These are phyloP conservation scores for Diaporthe citriasiana DNA, from an alignment of 2,329 filamentous ascomycete genomes.

Conservation along the genomic window DNA sequence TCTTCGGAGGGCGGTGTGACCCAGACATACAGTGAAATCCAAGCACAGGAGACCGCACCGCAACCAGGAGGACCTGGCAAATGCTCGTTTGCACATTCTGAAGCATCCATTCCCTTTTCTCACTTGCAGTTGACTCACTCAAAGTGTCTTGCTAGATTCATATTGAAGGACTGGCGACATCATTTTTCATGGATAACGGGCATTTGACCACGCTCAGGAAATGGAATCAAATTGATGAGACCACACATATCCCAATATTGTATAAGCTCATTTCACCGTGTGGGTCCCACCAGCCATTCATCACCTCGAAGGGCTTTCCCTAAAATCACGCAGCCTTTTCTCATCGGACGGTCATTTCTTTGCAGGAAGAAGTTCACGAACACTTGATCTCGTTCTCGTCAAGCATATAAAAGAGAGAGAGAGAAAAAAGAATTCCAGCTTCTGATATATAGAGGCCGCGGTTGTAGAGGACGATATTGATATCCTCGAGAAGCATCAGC, in stretches of 20 bases:
- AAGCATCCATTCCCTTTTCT: neutral
- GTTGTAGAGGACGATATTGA: slow-evolving; percentile 1
- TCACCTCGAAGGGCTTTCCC: neutral
- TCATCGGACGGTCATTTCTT: neutral
- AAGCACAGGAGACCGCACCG: too few species aligned
- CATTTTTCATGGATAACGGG: neutral
- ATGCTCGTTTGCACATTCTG: neutral
- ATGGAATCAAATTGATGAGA: neutral
- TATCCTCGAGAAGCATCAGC: neutral
- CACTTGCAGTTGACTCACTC: neutral
- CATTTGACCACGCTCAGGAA: neutral
- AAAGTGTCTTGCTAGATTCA: neutral
- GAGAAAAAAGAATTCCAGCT: slow-evolving; percentile 11
- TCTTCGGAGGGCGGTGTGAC: neutral
- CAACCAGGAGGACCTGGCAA: too few species aligned
- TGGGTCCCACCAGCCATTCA: neutral
- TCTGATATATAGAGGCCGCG: neutral
- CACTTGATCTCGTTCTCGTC: neutral
- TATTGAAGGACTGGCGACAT: too few species aligned
- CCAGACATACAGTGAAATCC: neutral
- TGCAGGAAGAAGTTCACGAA: neutral
- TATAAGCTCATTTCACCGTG: neutral
- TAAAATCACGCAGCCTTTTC: neutral
- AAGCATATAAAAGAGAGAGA: neutral
- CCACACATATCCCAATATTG: neutral